Percentiles rank a stretch among this genome's conserved stretches.
Conservation (phyloP, 2,329 filamentous ascomycete genomes). For the Ophioceras dolichostomum region DNA sequence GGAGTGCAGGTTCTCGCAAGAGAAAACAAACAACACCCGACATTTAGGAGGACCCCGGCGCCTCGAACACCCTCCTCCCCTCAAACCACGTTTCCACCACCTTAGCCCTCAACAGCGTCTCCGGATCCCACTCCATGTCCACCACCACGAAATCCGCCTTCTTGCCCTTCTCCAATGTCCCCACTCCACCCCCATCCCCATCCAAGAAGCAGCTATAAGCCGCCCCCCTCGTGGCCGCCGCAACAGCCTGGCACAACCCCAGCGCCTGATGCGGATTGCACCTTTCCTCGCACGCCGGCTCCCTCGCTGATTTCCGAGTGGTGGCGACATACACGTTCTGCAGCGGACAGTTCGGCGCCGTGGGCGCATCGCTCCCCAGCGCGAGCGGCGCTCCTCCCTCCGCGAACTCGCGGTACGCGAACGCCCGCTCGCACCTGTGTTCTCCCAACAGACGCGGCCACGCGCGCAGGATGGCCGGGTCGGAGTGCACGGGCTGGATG, state of each 20-base stretch:
- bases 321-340: slow-evolving; percentile 47
- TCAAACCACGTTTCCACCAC: slow-evolving; percentile 42
- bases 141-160: slow-evolving; percentile 46
- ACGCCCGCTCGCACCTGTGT: slow-evolving; percentile 42
- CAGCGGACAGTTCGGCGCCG: slow-evolving; percentile 40
- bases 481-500: slow-evolving; percentile 44
- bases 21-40: too few species aligned
- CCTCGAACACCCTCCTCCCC: slow-evolving; percentile 25
- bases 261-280: slow-evolving; percentile 42
- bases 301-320: slow-evolving; percentile 40
- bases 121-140: slow-evolving; percentile 35
- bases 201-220: slow-evolving; percentile 50
- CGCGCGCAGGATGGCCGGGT: slow-evolving; percentile 47
- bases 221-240: slow-evolving; percentile 39
- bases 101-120: slow-evolving; percentile 29
- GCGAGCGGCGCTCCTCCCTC: slow-evolving; percentile 41
- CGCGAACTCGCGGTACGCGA: slow-evolving; percentile 50
- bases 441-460: slow-evolving; percentile 47
- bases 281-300: slow-evolving; percentile 25
- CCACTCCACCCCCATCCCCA: slow-evolving; percentile 25
- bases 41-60: too few species aligned
- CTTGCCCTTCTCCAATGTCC: slow-evolving; percentile 36
- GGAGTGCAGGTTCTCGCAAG: not conserved
- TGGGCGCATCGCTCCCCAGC: slow-evolving; percentile 47
- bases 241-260: slow-evolving; percentile 38